These are phyloP conservation scores for Taxawa tesnikishii DNA, from an alignment of 2,329 filamentous ascomycete species.

Conservation along the genomic window DNA sequence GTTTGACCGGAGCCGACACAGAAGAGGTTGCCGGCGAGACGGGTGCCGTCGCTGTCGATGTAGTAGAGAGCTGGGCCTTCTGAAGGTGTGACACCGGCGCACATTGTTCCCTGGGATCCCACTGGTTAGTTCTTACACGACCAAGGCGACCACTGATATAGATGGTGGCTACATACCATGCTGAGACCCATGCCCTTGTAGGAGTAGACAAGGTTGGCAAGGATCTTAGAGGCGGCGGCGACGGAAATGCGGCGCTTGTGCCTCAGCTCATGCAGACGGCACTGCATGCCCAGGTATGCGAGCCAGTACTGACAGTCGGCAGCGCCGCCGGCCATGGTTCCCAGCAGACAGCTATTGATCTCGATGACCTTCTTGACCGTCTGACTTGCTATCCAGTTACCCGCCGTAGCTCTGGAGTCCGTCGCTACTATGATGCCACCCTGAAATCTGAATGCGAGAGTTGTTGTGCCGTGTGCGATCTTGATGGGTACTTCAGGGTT, in stretches of 20 bases:
- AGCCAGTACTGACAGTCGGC: slow-evolving; percentile 99
- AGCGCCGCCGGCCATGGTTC: slow-evolving; percentile 96
- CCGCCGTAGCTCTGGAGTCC: slow-evolving; percentile 91
- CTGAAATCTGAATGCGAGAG: slow-evolving; percentile 94
- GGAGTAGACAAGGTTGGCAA: slow-evolving; percentile 93
- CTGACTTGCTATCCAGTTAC: slow-evolving; percentile 99
- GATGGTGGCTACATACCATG: slow-evolving; percentile 44
- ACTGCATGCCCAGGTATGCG: slow-evolving; percentile 97
- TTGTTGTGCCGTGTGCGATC: slow-evolving; percentile 97
- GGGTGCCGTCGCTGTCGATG: slow-evolving; percentile 93
- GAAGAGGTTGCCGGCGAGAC: slow-evolving; percentile 88
- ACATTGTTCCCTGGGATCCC: slow-evolving; percentile 70
- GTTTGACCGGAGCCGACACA: slow-evolving; percentile 97
- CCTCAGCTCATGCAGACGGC: slow-evolving; percentile 94
- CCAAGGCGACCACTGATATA: too few species aligned
- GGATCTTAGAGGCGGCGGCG: slow-evolving; percentile 93
- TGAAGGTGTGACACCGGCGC: slow-evolving; percentile 86
- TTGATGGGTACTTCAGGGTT: slow-evolving; percentile 98
- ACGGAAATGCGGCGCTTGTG: slow-evolving; percentile 99
- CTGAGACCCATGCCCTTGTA: slow-evolving; percentile 99
- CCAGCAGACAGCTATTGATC: slow-evolving; percentile 87
- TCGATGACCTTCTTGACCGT: slow-evolving; percentile 99
- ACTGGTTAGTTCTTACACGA: too few species aligned
- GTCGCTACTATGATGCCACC: slow-evolving; percentile 97
- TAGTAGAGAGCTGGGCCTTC: slow-evolving; percentile 98